Evolutionary conservation across 176 grass and related monocot genomes (phyloP).

Genomic region (Rhipidocladum racemiflorum): DNA sequence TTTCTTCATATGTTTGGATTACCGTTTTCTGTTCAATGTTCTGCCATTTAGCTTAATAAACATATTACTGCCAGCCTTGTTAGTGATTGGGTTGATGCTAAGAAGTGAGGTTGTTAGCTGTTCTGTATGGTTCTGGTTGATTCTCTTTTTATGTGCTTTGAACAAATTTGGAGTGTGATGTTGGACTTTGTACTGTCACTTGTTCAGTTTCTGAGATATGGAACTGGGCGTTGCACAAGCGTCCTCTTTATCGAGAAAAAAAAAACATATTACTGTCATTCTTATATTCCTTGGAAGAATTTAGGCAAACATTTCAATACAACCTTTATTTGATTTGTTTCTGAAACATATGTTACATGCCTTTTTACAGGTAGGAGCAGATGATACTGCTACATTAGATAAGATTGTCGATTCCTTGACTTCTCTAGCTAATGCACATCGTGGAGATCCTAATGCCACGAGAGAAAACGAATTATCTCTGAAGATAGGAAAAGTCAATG

Average conservation of each 20-base stretch:
- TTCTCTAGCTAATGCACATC: slow-evolving; percentile 51
- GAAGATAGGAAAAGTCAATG: slow-evolving; percentile 76
- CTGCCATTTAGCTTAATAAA: background rate
- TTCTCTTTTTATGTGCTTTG: no score
- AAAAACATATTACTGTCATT: background rate
- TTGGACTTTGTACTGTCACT: no score
- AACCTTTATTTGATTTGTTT: slow-evolving; percentile 14
- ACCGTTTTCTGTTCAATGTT: background rate
- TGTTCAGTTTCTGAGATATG: no score
- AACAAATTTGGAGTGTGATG: no score
- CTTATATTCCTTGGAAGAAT: background rate
- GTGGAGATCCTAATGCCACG: slow-evolving; percentile 39
- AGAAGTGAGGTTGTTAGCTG: no score
- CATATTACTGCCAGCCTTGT: background rate
- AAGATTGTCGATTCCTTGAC: slow-evolving; percentile 80
- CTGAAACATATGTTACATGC: slow-evolving; percentile 21
- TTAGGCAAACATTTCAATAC: background rate
- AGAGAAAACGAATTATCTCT: slow-evolving; percentile 63
- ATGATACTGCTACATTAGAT: slow-evolving; percentile 64
- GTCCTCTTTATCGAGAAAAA: no score
- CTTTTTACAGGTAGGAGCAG: slow-evolving; percentile 72
- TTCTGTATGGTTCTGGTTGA: no score
- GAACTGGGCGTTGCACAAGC: no score
- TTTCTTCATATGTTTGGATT: background rate
- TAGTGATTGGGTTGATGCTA: no score